Evolutionary conservation across 2,329 filamentous ascomycete genomes (phyloP), one percentile per base, ranked within the genome.

Genomic region (Trichophyton simii): DNA sequence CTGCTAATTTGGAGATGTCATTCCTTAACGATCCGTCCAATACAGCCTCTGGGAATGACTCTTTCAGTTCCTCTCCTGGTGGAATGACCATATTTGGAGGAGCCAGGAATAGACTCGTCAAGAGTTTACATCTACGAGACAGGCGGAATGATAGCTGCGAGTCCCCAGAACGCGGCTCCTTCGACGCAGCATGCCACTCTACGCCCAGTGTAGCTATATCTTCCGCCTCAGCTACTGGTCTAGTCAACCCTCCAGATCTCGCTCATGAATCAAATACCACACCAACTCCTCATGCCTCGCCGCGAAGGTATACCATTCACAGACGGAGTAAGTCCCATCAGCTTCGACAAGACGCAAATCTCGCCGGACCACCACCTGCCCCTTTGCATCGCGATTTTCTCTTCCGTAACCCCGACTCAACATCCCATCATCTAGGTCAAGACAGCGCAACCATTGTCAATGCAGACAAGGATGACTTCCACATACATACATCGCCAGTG

Each of bases 171-270:
- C 67, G 70, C 18, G 67, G 67, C 13, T 70, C 72, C 41, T 59
- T 71, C 44, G 75, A 72, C 60, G 69, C 65, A 48, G 73, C 73
- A 59, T 69, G 67, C 54, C 72, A 71, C 63, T 73, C 73, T 25
- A 73, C 73, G 52, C 75, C 77, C 9, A 78, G 73, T 60, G 66
- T 78, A 31, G 77, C 75, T 42, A 63, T 79, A 52, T 78, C 73
- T 59, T 73, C 72, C 57, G 72, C 76, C 18, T 75, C 76, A 28
- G 77, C 76, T 7, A 70, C 73, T 44, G 77, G 77, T 11, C 73
- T 76, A 44, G 69, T 78, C 59, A 71, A 75, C 59, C 68, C 67
- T 41, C 72, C 75, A n/a, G 71, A 72, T 61, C 66, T 73, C 20
- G 70, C 3, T 67, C 68, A 13, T 61, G 62, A 7, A 62, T 13